Evolutionary conservation across 169 alveolate species (phyloP).

Genomic region (Plasmodium inui): DNA sequence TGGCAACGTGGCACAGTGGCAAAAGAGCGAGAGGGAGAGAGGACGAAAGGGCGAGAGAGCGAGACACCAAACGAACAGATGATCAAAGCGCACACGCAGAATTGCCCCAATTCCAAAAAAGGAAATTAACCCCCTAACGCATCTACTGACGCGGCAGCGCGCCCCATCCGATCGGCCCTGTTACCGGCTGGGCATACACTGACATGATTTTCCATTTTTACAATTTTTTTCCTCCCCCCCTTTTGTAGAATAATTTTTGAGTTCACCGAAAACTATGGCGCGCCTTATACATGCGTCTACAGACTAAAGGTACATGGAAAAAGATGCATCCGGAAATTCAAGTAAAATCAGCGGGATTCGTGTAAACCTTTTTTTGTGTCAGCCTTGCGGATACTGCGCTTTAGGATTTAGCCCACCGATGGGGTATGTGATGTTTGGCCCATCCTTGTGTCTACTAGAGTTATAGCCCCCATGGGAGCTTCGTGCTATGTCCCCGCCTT

Average conservation of each 20-base stretch:
- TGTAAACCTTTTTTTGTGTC: background rate
- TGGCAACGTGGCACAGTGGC: background rate
- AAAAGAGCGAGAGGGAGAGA: background rate
- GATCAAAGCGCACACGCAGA: background rate
- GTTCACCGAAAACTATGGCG: constrained; percentile 71
- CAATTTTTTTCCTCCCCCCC: background rate
- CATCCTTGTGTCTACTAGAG: background rate
- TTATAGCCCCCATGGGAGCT: background rate
- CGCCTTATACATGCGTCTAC: constrained; percentile 65
- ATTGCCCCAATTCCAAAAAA: background rate
- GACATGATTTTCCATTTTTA: background rate
- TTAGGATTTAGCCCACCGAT: background rate
- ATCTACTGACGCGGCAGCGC: background rate
- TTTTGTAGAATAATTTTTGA: constrained; percentile 43
- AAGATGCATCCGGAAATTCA: constrained; percentile 45
- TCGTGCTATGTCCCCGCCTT: background rate
- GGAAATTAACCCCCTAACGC: background rate
- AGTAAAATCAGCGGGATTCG: background rate
- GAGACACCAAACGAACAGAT: background rate
- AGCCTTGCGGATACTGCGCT: background rate
- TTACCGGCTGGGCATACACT: background rate
- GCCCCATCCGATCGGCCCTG: background rate
- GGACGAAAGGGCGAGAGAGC: background rate
- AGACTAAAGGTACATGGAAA: constrained; percentile 67
- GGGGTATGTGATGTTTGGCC: background rate